Percentiles rank a stretch among this genome's conserved stretches.
Evolutionary conservation across 768 basidiomycete species (phyloP).

Genomic region (Podaxis mareebaensis): DNA sequence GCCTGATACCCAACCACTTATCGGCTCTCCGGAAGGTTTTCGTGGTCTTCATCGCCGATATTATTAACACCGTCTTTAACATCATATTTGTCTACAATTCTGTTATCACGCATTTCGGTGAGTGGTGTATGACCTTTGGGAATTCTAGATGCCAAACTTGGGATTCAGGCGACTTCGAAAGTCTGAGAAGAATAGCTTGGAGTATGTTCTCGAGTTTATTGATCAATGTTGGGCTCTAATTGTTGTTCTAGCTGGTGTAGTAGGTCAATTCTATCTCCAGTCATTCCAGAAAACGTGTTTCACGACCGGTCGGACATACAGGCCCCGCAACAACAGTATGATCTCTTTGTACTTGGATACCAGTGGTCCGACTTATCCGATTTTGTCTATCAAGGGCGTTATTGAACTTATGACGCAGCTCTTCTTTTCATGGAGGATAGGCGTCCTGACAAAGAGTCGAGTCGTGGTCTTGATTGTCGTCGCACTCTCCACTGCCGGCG

Average conservation of each 20-base stretch:
- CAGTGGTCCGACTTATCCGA: neutral
- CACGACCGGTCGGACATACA: neutral
- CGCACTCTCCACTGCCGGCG: neutral
- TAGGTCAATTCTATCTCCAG: neutral
- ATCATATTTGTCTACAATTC: neutral
- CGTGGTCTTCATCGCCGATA: neutral
- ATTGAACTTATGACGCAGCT: neutral
- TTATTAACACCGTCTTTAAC: neutral
- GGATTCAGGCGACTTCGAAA: neutral
- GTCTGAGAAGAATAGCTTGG: neutral
- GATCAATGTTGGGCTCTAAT: neutral
- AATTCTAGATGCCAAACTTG: neutral
- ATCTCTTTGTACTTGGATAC: neutral
- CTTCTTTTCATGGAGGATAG: neutral
- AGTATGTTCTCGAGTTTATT: neutral
- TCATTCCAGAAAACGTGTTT: neutral
- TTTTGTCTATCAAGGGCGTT: neutral
- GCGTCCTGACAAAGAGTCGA: neutral
- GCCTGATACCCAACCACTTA: neutral
- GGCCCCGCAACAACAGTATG: neutral
- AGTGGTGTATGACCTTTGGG: neutral
- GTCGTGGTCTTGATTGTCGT: neutral
- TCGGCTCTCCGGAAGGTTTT: neutral
- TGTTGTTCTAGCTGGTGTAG: neutral
- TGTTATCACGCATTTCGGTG: neutral